Evolutionary conservation across 2,329 filamentous ascomycete genomes (phyloP).

Genomic region (Emericellopsis cladophorae): DNA sequence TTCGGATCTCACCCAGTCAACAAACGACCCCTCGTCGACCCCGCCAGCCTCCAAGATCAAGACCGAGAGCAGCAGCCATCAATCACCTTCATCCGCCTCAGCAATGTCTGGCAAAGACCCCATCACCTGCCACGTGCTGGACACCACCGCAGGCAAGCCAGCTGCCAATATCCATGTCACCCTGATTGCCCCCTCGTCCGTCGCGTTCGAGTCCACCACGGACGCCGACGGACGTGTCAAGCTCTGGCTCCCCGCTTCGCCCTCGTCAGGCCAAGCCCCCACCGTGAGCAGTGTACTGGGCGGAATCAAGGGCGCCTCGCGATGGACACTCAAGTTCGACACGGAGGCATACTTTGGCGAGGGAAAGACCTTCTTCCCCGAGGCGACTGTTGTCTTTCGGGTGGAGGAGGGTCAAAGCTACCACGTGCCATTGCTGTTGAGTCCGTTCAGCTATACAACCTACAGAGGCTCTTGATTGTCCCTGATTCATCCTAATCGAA

Average conservation of each 20-base stretch:
- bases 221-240: slow-evolving; percentile 67
- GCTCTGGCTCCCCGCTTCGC: slow-evolving; percentile 50
- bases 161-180: slow-evolving; percentile 54
- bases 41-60: background rate
- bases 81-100: background rate
- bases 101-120: slow-evolving; percentile 33
- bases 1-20: too few species aligned
- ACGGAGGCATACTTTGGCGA: slow-evolving; percentile 59
- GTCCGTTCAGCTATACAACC: slow-evolving; percentile 71
- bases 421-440: slow-evolving; percentile 67
- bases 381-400: slow-evolving; percentile 40
- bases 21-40: background rate
- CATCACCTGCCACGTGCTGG: slow-evolving; percentile 81
- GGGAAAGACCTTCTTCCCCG: slow-evolving; percentile 48
- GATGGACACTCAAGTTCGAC: slow-evolving; percentile 62
- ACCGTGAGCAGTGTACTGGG: slow-evolving; percentile 43
- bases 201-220: slow-evolving; percentile 51
- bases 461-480: slow-evolving; percentile 56
- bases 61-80: background rate
- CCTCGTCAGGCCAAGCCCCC: slow-evolving; percentile 40
- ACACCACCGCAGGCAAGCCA: slow-evolving; percentile 63
- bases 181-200: slow-evolving; percentile 24
- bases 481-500: too few species aligned
- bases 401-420: slow-evolving; percentile 52
- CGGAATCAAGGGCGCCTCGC: slow-evolving; percentile 29